Percentiles rank a stretch among this genome's conserved stretches.
These are phyloP conservation scores for Arthrinium phaeospermum DNA, from an alignment of 2,329 filamentous ascomycete species.

Conservation along the genomic window DNA sequence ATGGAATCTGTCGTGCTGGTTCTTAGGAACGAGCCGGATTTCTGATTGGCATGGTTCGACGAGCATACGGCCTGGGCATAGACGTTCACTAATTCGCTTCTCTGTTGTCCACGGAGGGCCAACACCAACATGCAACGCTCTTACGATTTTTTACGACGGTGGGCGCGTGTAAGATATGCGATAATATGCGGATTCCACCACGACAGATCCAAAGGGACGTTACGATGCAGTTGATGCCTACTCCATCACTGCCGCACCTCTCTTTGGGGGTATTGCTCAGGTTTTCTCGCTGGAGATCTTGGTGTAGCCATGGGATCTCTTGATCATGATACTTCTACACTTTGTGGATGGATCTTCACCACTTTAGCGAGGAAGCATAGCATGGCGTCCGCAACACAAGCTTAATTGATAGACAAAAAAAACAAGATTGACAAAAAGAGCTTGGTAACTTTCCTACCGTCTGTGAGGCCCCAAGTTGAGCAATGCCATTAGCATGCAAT, in stretches of 20 bases:
- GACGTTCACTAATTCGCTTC: not conserved
- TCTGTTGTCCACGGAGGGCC: not conserved
- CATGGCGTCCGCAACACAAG: not conserved
- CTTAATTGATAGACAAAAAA: slow-evolving; percentile 15
- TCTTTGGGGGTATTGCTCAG: not conserved
- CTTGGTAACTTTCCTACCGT: not conserved
- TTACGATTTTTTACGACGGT: slow-evolving; percentile 2
- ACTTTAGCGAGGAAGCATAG: slow-evolving; percentile 2
- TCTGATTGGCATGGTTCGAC: not conserved
- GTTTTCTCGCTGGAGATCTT: not conserved
- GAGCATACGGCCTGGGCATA: not conserved
- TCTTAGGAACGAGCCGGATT: not conserved
- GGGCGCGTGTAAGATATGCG: not conserved
- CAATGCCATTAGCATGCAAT: not conserved
- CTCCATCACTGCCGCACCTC: not conserved
- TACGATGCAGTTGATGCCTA: not conserved
- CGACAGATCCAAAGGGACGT: not conserved
- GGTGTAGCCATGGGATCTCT: not conserved
- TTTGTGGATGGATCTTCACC: slow-evolving; percentile 2
- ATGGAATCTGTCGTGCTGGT: not conserved
- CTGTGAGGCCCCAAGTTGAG: not conserved
- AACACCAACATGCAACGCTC: not conserved
- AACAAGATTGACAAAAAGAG: not conserved
- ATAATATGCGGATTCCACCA: not conserved
- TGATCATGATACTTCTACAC: slow-evolving; percentile 2